Conservation (phyloP, 2,329 filamentous ascomycete species). For the Ceratocystis lukuohia region DNA sequence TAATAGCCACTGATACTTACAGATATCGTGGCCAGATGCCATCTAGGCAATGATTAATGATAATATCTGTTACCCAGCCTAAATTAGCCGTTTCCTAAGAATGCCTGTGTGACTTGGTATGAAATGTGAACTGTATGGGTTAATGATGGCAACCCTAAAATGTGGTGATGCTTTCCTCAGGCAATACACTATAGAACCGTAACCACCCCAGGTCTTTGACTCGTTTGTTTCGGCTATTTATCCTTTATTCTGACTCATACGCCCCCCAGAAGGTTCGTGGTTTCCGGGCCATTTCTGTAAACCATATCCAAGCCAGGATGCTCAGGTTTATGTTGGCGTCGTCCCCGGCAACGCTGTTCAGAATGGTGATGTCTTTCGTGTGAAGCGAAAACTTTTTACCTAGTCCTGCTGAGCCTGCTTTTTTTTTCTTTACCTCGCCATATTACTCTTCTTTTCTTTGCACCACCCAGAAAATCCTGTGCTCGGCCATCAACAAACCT, state of each 20-base stretch:
- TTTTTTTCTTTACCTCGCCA: neutral
- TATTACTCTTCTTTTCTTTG: neutral
- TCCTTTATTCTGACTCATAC: neutral
- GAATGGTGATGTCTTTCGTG: neutral
- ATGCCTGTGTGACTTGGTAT: neutral
- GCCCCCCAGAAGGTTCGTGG: neutral
- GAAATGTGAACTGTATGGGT: neutral
- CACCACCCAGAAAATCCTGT: neutral
- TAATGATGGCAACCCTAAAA: neutral
- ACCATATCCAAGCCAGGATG: neutral
- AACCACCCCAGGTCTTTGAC: neutral
- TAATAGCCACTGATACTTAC: neutral
- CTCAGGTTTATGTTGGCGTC: neutral
- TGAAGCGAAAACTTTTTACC: neutral
- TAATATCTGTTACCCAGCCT: constrained; percentile 8
- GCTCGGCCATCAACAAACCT: neutral
- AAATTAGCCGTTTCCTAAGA: neutral
- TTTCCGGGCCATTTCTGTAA: neutral
- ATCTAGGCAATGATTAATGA: constrained; percentile 13
- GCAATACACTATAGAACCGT: neutral
- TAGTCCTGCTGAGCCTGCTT: neutral
- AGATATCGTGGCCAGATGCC: neutral
- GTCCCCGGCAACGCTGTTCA: neutral
- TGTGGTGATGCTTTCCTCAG: neutral
- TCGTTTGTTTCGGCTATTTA: neutral